These are phyloP conservation scores for Cryphonectria carpinicola DNA, from an alignment of 2,329 filamentous ascomycete genomes.

Conservation along the genomic window DNA sequence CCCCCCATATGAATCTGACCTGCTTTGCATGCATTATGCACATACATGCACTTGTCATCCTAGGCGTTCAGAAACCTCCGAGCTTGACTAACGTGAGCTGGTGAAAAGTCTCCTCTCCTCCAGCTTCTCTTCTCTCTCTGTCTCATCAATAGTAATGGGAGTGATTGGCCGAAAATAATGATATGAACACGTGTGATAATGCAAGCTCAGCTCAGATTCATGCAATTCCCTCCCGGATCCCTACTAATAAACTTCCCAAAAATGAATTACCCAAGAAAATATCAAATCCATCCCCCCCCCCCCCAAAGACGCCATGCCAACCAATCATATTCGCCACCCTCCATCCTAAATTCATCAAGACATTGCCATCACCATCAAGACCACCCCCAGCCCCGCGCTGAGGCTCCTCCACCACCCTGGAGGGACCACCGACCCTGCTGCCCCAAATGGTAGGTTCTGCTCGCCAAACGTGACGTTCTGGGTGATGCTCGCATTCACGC, in stretches of 20 bases:
- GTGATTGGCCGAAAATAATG: neutral
- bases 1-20: too few relatives aligned
- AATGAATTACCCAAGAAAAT: neutral
- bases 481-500: constrained; percentile 64
- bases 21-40: too few relatives aligned
- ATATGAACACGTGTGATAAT: neutral
- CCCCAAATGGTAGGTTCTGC: constrained; percentile 60
- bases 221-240: neutral
- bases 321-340: neutral
- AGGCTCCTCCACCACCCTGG: constrained; percentile 30
- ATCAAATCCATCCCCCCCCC: neutral
- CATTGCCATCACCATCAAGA: constrained; percentile 12
- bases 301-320: neutral
- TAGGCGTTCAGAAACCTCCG: too few relatives aligned
- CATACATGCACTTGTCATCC: too few relatives aligned
- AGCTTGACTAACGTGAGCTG: too few relatives aligned
- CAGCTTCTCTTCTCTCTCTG: neutral
- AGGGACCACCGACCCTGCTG: constrained; percentile 33
- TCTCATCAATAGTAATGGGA: too few relatives aligned
- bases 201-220: neutral
- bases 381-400: constrained; percentile 28
- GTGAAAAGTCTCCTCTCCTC: too few relatives aligned
- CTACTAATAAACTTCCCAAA: neutral
- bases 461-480: constrained; percentile 75
- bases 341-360: neutral